A percentile compares a stretch with the other conserved stretches of the same genome.
Evolutionary conservation across 768 basidiomycete genomes (phyloP).

Genomic region (Boletus rubroflammeus): DNA sequence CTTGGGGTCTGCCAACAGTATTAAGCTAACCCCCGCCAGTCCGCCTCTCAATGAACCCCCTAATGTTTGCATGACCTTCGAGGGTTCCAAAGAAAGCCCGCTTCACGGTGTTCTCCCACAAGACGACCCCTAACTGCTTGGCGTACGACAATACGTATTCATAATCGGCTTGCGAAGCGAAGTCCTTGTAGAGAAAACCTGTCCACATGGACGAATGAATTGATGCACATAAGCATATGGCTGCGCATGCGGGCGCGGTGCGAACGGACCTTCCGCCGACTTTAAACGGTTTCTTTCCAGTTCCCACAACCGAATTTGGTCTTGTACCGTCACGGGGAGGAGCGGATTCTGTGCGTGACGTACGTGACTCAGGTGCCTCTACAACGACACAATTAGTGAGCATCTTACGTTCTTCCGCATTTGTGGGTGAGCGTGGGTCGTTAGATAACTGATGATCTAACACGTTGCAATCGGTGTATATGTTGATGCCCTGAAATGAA

Average conservation of each 20-base stretch:
- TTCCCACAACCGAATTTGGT: slow-evolving; percentile 98
- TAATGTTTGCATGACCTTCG: slow-evolving; percentile 75
- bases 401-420: slow-evolving; percentile 86
- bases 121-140: slow-evolving; percentile 70
- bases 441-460: slow-evolving; percentile 93
- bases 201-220: slow-evolving; percentile 12
- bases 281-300: slow-evolving; percentile 89
- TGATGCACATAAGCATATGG: slow-evolving; percentile 4
- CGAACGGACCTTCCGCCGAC: slow-evolving; percentile 71
- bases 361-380: slow-evolving; percentile 11
- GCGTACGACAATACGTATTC: slow-evolving; percentile 85
- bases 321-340: slow-evolving; percentile 94
- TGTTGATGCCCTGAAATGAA: slow-evolving; percentile 10
- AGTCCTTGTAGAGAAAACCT: slow-evolving; percentile 89
- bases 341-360: slow-evolving; percentile 67
- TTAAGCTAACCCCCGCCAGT: slow-evolving; percentile 36
- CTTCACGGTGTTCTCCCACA: slow-evolving; percentile 75
- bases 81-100: slow-evolving; percentile 81
- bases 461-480: slow-evolving; percentile 16
- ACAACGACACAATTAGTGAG: slow-evolving; percentile 8
- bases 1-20: neutral
- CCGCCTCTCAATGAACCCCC: slow-evolving; percentile 75
- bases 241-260: slow-evolving; percentile 7
- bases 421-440: slow-evolving; percentile 94
- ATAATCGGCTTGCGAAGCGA: slow-evolving; percentile 84